Base-by-base conservation (phyloP, 2,329 filamentous ascomycete genomes). In the Fusarium liriodendri region DNA sequence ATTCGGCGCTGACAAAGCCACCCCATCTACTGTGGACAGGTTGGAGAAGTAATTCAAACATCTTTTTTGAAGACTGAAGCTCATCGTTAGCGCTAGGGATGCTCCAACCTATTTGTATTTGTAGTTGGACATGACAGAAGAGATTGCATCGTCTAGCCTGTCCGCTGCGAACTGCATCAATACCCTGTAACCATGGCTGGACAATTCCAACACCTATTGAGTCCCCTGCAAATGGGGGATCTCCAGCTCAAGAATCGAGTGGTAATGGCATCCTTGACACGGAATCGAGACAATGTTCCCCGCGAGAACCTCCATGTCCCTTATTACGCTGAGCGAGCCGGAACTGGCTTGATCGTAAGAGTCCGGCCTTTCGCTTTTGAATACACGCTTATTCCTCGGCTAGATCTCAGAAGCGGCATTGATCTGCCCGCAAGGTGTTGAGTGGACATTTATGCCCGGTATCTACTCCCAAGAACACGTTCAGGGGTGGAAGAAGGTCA, bases 361-460 rank as follows among this genome's bases (percentile, higher is more conserved):
- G 2, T 4, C 6, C 20, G 14, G 18, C 2, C 2, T 11, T 11
- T 40, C 0, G 1, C 5, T 3, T n/a, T 40, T 2, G 18, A 11
- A 45, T 8, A 0, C 5, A 45, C 7, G 20, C 40, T 45, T 6
- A 45, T 25, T 22, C 4, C 11, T 22, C 6, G 1, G 6, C 10
- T 8, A 45, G 40, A 22, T 45, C 11, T 45, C 40, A 14, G 40
- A 45, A 45, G 40, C 40, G 11, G 40, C 40, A 14, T 14, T 45
- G 11, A 45, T 45, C 40, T 45, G 40, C 40, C 40, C 40, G 0
- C 40, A 45, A 45, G 40, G 40, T 11, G 40, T 45, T 45, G 40
- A 45, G 20, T 45, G 40, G 40, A 45, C 40, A 25, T 45, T 45
- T 6, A 45, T 45, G 40, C 40, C 40, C 20, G 40, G 40, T 11